Percentiles rank a stretch among this genome's conserved stretches.
Evolutionary conservation across 2,329 filamentous ascomycete species (phyloP).

Genomic region (Aschersonia sp.): DNA sequence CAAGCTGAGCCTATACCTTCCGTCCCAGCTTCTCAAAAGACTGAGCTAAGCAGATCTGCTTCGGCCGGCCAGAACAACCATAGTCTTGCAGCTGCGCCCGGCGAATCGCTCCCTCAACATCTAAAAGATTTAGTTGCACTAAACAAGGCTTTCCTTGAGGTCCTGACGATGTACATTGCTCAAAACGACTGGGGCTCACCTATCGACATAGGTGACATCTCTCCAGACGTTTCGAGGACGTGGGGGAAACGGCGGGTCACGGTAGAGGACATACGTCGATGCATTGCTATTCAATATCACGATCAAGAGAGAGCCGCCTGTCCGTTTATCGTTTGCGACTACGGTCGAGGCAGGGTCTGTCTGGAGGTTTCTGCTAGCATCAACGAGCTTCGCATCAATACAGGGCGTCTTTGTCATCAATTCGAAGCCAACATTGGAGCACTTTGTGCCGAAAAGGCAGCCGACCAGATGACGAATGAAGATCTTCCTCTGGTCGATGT

Average conservation of each 20-base stretch:
- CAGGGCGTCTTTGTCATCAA: conserved; percentile 34
- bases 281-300: conserved; percentile 45
- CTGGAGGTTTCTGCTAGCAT: conserved; percentile 35
- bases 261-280: conserved; percentile 48
- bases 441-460: conserved; percentile 24
- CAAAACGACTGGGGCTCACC: conserved; percentile 51
- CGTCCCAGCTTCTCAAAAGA: not conserved
- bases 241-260: conserved; percentile 61
- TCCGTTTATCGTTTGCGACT: conserved; percentile 32
- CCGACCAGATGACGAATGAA: conserved; percentile 15
- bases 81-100: not conserved
- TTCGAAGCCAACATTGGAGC: conserved; percentile 37
- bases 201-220: conserved; percentile 46
- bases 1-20: conserved; percentile 9
- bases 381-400: conserved; percentile 25
- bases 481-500: conserved; percentile 23
- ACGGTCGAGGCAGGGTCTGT: conserved; percentile 40
- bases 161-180: conserved; percentile 52
- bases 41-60: too few relatives aligned
- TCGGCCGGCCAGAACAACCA: not conserved
- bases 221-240: conserved; percentile 46
- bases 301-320: conserved; percentile 13
- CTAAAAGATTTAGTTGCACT: conserved; percentile 46
- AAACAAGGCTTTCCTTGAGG: conserved; percentile 52
- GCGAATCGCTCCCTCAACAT: conserved; percentile 29